Percentiles rank a stretch among this genome's conserved stretches.
phyloP scores from a whole-genome alignment of 257 asterid genomes.

The Capsicum pubescens region DNA sequence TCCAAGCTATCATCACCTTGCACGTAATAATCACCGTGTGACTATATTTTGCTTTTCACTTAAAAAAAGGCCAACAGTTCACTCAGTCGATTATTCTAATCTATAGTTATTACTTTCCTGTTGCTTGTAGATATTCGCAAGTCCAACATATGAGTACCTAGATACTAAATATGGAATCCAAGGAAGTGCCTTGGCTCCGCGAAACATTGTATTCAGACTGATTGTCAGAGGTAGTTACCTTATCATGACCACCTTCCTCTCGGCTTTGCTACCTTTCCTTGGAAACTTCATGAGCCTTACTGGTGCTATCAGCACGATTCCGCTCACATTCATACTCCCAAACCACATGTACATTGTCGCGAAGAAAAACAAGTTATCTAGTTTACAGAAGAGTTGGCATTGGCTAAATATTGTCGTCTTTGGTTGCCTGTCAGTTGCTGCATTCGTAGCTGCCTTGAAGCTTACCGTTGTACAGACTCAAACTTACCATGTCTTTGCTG shows the following conservation, averaged over 20 bases:
- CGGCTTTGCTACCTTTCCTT: conserved; percentile 89
- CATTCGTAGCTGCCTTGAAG: conserved; percentile 77
- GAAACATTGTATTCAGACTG: conserved; percentile 73
- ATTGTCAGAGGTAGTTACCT: conserved; percentile 84
- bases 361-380: conserved; percentile 50
- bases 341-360: conserved; percentile 96
- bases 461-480: conserved; percentile 70
- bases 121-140: conserved; percentile 79
- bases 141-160: conserved; percentile 94
- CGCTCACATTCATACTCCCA: conserved; percentile 93
- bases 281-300: conserved; percentile 99
- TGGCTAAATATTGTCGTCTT: conserved; percentile 80
- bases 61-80: neutral
- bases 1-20: conserved; percentile 82
- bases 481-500: conserved; percentile 75
- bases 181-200: conserved; percentile 70
- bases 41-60: neutral
- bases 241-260: conserved; percentile 64
- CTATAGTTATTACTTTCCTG: conserved; percentile 13
- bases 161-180: conserved; percentile 73
- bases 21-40: conserved; percentile 47
- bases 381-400: conserved; percentile 82
- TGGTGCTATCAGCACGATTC: conserved; percentile 94
- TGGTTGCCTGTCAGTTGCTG: conserved; percentile 60
- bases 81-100: conserved; percentile 8